A percentile compares a stretch with the other conserved stretches of the same genome.
These are phyloP conservation scores for Candida manassasensis DNA, from an alignment of 805 yeast genomes.

Conservation along the genomic window DNA sequence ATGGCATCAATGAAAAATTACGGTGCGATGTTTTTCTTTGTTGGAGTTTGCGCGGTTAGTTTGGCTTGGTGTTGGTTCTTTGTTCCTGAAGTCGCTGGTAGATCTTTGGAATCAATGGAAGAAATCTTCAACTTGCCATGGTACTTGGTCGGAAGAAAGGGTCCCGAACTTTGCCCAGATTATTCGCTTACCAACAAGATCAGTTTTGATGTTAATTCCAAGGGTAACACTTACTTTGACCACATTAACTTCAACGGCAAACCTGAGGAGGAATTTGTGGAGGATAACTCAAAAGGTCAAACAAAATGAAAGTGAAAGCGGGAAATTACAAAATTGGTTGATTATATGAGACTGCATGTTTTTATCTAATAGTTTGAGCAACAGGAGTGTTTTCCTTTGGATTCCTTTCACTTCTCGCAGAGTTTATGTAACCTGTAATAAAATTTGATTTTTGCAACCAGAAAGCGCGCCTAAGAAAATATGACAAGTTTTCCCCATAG, in stretches of 20 bases:
- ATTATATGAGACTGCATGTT: too few species aligned
- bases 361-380: too few species aligned
- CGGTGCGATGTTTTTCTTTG: slow-evolving; percentile 51
- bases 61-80: slow-evolving; percentile 42
- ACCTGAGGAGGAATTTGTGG: neutral
- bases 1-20: slow-evolving; percentile 37
- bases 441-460: too few species aligned
- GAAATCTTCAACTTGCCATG: slow-evolving; percentile 48
- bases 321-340: too few species aligned
- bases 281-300: neutral
- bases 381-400: too few species aligned
- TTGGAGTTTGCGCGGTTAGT: slow-evolving; percentile 37
- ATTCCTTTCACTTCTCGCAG: too few species aligned
- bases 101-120: slow-evolving; percentile 46
- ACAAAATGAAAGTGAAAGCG: too few species aligned
- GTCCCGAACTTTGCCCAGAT: slow-evolving; percentile 48
- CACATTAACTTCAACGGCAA: slow-evolving; percentile 9
- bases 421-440: too few species aligned
- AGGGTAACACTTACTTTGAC: slow-evolving; percentile 12
- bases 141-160: slow-evolving; percentile 50
- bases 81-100: slow-evolving; percentile 44
- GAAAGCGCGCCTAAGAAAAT: too few species aligned
- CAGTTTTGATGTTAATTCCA: slow-evolving; percentile 11
- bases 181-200: slow-evolving; percentile 35
- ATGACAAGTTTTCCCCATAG: too few species aligned